Base-by-base conservation (phyloP, 2,329 filamentous ascomycete species). In the Pseudogymnoascus sp. region DNA sequence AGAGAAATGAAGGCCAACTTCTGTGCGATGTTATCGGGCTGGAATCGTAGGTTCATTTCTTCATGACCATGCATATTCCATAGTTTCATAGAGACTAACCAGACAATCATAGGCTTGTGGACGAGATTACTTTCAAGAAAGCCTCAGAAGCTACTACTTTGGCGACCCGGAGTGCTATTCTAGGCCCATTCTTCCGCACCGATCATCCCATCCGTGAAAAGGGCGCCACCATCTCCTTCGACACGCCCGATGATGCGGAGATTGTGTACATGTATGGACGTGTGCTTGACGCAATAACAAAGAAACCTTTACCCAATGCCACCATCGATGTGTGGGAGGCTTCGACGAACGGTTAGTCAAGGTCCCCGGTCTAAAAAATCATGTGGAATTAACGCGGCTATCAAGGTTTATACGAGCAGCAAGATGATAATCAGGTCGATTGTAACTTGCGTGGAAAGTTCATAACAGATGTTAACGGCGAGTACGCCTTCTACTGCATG, bases 271-370 rank as follows among this genome's bases (percentile, higher is more conserved):
- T 88, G 81, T 81, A 86, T 67, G 85, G 85, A 34, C 77, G 69
- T 1, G 81, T 87, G 0, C 72, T 79, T 3, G 83, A 86, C 72
- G 79, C 79, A 65, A 74, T 71, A 34, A 86, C 83, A 0, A 80
- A 81, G 65, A 77, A 83, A 71, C 85, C 85, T 0, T 77, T 88
- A n/a, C 77, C 77, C 16, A 79, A 79, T 48, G 83, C 83, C 0
- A 78, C 79, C 16, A 76, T 88, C 6, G 85, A 88, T 72, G 78
- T 86, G n/a, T 88, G 85, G 85, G 81, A 88, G 70, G 84, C 84
- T 1, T 83, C 82, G 0, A 85, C 85, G 1, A 88, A 88, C 67
- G 68, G 76, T 21, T 21, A 43, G 37, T 41, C n/a, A 19, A 41
- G 7, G 10, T 41, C n/a, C 7, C 6, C 19, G 37, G 6, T 16